These are phyloP conservation scores for Acacia acuminata DNA, from an alignment of 306 rosid species.

Conservation along the genomic window DNA sequence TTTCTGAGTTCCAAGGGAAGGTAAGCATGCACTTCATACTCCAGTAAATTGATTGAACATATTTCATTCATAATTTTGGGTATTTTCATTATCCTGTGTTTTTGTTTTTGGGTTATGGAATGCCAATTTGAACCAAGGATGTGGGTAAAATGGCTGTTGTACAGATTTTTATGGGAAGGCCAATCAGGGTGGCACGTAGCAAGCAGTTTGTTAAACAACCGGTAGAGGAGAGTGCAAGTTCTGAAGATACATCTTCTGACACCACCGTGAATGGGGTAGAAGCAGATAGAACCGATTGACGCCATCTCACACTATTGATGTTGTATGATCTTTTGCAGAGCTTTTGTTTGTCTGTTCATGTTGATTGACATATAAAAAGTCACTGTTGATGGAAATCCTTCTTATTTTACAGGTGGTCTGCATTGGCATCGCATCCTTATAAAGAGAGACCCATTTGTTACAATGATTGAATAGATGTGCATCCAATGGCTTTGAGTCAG, in stretches of 20 bases:
- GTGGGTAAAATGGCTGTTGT: conserved; percentile 27
- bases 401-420: conserved; percentile 24
- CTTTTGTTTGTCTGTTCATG: conserved; percentile 14
- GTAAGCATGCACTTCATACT: conserved; percentile 40
- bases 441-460: conserved; percentile 8
- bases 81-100: neutral
- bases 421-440: neutral
- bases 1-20: conserved; percentile 76
- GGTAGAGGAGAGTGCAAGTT: conserved; percentile 33
- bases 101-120: neutral
- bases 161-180: conserved; percentile 80
- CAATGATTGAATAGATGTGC: conserved; percentile 22
- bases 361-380: conserved; percentile 1
- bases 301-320: conserved; percentile 24
- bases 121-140: conserved; percentile 1
- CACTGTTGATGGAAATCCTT: conserved; percentile 21
- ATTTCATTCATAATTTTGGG: neutral
- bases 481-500: conserved; percentile 8
- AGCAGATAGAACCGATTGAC: conserved; percentile 43
- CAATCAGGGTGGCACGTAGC: conserved; percentile 68
- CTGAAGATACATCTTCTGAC: conserved; percentile 50
- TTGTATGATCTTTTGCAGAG: conserved; percentile 27
- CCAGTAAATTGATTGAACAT: conserved; percentile 20
- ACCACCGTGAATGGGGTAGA: conserved; percentile 39
- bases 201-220: conserved; percentile 66